Evolutionary conservation across 169 alveolate species (phyloP), one percentile per base, ranked within the genome.

Genomic region (Plasmodium reichenowi): DNA sequence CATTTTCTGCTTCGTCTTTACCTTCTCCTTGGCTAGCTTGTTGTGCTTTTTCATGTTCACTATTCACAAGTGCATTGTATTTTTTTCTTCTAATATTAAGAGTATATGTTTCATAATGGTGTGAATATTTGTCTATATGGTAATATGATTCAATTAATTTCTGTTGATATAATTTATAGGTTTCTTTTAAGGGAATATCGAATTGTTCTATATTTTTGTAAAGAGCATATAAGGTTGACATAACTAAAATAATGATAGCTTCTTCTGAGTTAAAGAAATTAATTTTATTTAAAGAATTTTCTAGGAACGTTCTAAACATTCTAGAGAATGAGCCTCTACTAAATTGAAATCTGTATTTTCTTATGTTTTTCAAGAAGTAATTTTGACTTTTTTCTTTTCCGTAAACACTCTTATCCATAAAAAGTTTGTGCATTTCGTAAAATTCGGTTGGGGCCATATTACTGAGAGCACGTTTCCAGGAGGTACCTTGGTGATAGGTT

Each of bases 401-500:
- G n/a, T 83, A 72, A 0, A 12, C 13, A 5, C 58, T 43, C 38
- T 45, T 70, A 20, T 70, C 71, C 74, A 86, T 62, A 38, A 72
- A 72, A 9, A 47, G 2, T 13, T 71, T 62, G 45, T 71, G 78
- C 6, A 71, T 72, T 17, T 70, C 75, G 20, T 70, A 70, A 56
- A 86, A 86, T 58, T 86, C 92, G 2, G 92, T 60, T 0, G 92
- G 92, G 8, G 10, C 50, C 92, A 86, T 86, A 26, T 15, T 54
- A 32, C 71, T 5, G 4, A 86, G 12, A 17, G 92, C 92, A 24
- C 76, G 59, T 20, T 86, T 72, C 92, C 92, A 86, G 4, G 92
- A 50, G 22, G 17, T 26, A 6, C 62, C 92, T 17, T 22, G 32
- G 26, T 86, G 85, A 56, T 26, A 86, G 17, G 15, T 32, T 50